Conservation (phyloP, 495 filamentous ascomycete genomes). For the Gamarada debralockiae region DNA sequence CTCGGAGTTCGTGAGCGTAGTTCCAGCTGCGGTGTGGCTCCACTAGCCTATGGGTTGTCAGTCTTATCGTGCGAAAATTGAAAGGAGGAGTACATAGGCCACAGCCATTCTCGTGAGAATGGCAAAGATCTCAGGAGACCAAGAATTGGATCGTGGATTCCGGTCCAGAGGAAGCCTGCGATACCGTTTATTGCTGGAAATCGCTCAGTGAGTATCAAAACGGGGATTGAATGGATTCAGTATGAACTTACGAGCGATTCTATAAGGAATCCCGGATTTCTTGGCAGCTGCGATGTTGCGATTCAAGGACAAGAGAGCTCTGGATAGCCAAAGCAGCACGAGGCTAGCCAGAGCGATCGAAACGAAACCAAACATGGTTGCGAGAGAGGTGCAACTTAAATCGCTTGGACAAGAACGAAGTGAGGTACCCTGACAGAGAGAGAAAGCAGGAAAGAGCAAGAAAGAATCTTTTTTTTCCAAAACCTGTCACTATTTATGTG, state of each 20-base stretch:
- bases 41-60: not conserved
- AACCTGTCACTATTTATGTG: too few relatives aligned
- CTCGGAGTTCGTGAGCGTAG: constrained; percentile 9
- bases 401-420: too few relatives aligned
- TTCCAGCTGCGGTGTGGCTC: constrained; percentile 8
- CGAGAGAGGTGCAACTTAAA: too few relatives aligned
- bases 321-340: constrained; percentile 2
- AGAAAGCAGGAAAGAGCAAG: too few relatives aligned
- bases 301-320: not conserved
- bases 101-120: constrained; percentile 8
- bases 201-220: not conserved
- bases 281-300: constrained; percentile 12
- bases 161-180: constrained; percentile 13
- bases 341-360: not conserved
- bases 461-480: too few relatives aligned
- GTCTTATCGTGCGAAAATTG: not conserved
- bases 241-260: constrained; percentile 7
- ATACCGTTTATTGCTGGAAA: constrained; percentile 8
- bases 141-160: constrained; percentile 10
- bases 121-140: not conserved
- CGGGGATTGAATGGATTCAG: not conserved
- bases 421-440: too few relatives aligned
- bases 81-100: constrained; percentile 4
- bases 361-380: constrained; percentile 3
- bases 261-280: constrained; percentile 12